A percentile compares a stretch with the other conserved stretches of the same genome.
phyloP scores from a whole-genome alignment of 2,329 filamentous ascomycete species.

The Curvularia eragrostidis region DNA sequence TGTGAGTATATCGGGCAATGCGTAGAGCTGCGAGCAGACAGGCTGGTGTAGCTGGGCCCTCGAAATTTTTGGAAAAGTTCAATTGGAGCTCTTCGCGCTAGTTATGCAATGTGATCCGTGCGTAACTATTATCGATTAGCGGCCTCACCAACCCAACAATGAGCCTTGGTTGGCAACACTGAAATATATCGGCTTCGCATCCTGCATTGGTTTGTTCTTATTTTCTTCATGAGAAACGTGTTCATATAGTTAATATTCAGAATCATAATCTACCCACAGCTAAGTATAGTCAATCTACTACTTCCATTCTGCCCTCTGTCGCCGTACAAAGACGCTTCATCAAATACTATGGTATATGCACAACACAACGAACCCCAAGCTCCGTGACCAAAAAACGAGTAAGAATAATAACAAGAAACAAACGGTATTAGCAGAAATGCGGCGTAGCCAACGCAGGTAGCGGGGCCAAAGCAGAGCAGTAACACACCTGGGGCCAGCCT shows the following conservation, averaged over 20 bases:
- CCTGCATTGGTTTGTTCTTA: background rate
- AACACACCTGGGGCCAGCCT: constrained; percentile 50
- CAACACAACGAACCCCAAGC: constrained; percentile 29
- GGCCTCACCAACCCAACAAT: background rate
- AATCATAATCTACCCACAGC: constrained; percentile 23
- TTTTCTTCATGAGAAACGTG: constrained; percentile 7
- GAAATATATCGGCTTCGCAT: background rate
- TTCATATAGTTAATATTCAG: constrained; percentile 37
- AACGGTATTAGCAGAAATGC: constrained; percentile 38
- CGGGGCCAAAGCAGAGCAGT: constrained; percentile 36
- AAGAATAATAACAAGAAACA: constrained; percentile 27
- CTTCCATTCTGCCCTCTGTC: constrained; percentile 26
- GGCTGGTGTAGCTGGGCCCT: constrained; percentile 12
- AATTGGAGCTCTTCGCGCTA: constrained; percentile 18
- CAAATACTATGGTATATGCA: constrained; percentile 50
- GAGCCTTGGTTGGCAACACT: background rate
- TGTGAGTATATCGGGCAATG: constrained; percentile 8
- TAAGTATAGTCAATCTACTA: constrained; percentile 32
- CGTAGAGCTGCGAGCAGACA: constrained; percentile 17
- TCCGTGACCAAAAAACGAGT: constrained; percentile 22
- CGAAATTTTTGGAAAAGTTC: constrained; percentile 22
- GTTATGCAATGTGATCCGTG: constrained; percentile 12
- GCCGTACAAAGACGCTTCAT: constrained; percentile 33
- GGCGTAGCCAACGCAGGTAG: constrained; percentile 27
- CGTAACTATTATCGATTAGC: constrained; percentile 12